Conservation (phyloP, 2,329 filamentous ascomycete genomes). For the Neonectria hederae region DNA sequence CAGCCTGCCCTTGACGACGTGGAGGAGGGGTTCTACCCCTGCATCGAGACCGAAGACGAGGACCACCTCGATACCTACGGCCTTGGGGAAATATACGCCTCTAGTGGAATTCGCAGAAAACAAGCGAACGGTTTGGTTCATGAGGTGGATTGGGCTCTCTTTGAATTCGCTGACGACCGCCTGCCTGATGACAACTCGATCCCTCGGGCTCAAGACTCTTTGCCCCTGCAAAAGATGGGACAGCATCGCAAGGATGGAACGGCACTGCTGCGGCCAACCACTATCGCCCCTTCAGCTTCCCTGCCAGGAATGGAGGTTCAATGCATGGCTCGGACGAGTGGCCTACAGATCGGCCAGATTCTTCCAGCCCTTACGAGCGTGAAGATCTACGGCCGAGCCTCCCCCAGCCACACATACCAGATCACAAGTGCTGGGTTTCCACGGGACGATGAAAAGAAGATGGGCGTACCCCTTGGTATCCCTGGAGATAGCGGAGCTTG, state of each 20-base stretch:
- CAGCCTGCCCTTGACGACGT: constrained; percentile 93
- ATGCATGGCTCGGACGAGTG: constrained; percentile 87
- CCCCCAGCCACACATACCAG: constrained; percentile 78
- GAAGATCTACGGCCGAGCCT: constrained; percentile 85
- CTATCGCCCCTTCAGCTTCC: constrained; percentile 66
- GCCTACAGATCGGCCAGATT: constrained; percentile 81
- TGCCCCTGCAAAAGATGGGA: constrained; percentile 21
- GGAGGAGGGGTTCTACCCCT: constrained; percentile 82
- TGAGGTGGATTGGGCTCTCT: constrained; percentile 95
- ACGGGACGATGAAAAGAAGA: constrained; percentile 29
- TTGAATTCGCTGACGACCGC: constrained; percentile 78
- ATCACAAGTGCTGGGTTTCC: constrained; percentile 55
- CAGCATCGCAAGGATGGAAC: constrained; percentile 39
- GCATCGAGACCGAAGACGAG: constrained; percentile 73
- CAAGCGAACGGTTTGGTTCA: constrained; percentile 78
- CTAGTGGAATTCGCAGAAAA: constrained; percentile 85
- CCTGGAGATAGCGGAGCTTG: constrained; percentile 94
- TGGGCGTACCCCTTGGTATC: constrained; percentile 63
- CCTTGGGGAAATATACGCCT: constrained; percentile 86
- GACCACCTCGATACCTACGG: constrained; percentile 86
- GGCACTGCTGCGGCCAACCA: constrained; percentile 60
- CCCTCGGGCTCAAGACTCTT: constrained; percentile 46
- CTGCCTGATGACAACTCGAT: constrained; percentile 78
- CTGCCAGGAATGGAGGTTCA: constrained; percentile 84
- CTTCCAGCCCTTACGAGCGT: constrained; percentile 82